A percentile compares a stretch with the other conserved stretches of the same genome.
Evolutionary conservation across 345 rosid genomes (phyloP).

Genomic region (Brassica cretica): DNA sequence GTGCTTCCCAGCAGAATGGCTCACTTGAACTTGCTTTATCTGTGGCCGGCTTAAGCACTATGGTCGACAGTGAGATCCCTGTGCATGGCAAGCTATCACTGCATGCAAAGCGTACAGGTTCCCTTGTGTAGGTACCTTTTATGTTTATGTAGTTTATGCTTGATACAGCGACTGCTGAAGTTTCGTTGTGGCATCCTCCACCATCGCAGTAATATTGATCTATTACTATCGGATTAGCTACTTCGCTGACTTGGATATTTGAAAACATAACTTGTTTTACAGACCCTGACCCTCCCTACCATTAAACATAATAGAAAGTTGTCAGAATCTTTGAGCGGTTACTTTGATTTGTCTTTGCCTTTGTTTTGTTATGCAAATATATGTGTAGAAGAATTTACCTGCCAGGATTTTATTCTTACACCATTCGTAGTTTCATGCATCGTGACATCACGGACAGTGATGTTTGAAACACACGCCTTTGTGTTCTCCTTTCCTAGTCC

Average conservation of each 20-base stretch:
- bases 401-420: conserved; percentile 94
- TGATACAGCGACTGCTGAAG: conserved; percentile 79
- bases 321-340: conserved; percentile 27
- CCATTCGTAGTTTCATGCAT: conserved; percentile 64
- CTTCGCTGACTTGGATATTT: conserved; percentile 74
- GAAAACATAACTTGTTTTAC: conserved; percentile 84
- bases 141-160: conserved; percentile 66
- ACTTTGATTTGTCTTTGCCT: conserved; percentile 3
- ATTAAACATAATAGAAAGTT: not conserved
- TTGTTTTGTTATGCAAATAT: not conserved
- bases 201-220: conserved; percentile 83
- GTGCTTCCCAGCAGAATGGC: conserved; percentile 80
- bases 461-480: conserved; percentile 82
- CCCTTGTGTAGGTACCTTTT: conserved; percentile 69
- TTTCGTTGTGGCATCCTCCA: conserved; percentile 56
- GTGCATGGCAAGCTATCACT: conserved; percentile 81
- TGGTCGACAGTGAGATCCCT: conserved; percentile 57
- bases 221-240: conserved; percentile 71
- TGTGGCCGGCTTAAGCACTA: conserved; percentile 55
- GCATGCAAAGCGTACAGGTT: conserved; percentile 76
- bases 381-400: conserved; percentile 46
- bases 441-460: conserved; percentile 67
- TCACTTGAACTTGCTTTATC: conserved; percentile 33
- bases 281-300: conserved; percentile 87
- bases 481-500: conserved; percentile 67